Evolutionary conservation across 1,139 yeast species (phyloP), one percentile per base, ranked within the genome.

Genomic region (Blastobotrys raffinosifermentans): DNA sequence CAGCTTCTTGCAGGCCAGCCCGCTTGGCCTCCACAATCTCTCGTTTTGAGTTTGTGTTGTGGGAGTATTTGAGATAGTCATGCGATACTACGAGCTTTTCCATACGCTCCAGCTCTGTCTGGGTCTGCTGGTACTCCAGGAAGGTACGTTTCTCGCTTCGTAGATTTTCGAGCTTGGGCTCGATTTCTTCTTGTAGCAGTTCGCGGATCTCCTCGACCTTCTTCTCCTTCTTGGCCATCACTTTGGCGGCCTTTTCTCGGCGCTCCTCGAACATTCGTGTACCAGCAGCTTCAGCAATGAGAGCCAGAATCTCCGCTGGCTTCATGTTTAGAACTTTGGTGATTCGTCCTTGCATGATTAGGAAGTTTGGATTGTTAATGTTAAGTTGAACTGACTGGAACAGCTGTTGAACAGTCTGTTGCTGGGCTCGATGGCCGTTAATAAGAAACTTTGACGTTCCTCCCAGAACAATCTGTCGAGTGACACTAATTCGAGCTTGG

Each of bases 221-320:
- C 15, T 82, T 74, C 49, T 91, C 96, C 56, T 91, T 91, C 61
- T 87, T 89, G 0, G 80, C 75, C 85, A 91, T 86, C 1, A 95
- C 86, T 55, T 84, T 80, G 54, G 85, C 81, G 0, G 97, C 96
- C 57, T 85, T 85, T 43, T 85, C 95, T 51, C 91, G 80, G 44
- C 96, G 75, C 47, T 87, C 95, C 58, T 91, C 98, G 57, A 86
- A 93, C 70, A 93, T 85, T 46, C 94, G 75, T 0, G 98, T 93
- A 5, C 99, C 98, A 0, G 98, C 96, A 0, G 98, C 98, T 63
- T 93, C 99, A 63, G 91, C 98, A 43, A 93, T 87, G 49, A 91
- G 70, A 2, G 96, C 80, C 49, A 93, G 64, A 23, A 89, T 84
- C 58, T 93, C 98, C 2, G 76, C 65, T 1, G 98, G 94, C 54